Base-by-base conservation (phyloP, 495 filamentous ascomycete genomes). In the Cenococcum geophilum region DNA sequence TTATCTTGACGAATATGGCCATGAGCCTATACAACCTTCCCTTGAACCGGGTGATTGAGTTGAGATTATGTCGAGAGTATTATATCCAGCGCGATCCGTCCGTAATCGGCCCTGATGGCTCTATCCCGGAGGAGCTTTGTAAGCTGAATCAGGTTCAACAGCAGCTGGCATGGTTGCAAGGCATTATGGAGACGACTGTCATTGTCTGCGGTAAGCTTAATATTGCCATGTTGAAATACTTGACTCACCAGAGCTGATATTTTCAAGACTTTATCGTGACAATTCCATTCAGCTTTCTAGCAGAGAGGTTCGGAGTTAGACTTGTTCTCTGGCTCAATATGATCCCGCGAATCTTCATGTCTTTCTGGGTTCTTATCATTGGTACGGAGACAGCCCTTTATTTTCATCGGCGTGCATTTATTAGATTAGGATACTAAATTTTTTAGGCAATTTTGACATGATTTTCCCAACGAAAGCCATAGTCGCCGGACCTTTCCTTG, bases 41-140 rank as follows among this genome's bases (percentile, higher is more conserved):
- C 1, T 68, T 78, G 9, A 80, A 74, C 59, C 73, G 78, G 49
- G 72, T 80, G 2, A 69, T 80, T 36, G 78, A 81, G 65, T 64
- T 72, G 16, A 70, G 77, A 23, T 67, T 80, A 18, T 81, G 79
- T 52, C 72, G 67, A 22, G 75, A 78, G 18, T 75, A 78, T 57
- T 81, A 80, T 57, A 37, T 47, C 20, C 61, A 32, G 18, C 62
- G 72, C 34, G 74, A 79, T 25, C 75, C 75, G 0, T 71, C 70
- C 4, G 62, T 62, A 16, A 65, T 76, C n/a, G 52, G 45, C 0
- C 63, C 56, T 6, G 73, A 74, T 62, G 76, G 73, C 6, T 62
- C 60, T 52, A 65, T 79, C 12, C 71, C 73, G 20, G 79, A 81
- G 58, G 70, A 72, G 58, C 50, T 76, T 25, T 81, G 79, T 61